phyloP scores from a whole-genome alignment of 2,329 filamentous ascomycete species.

The Leptographium galeiforme region DNA sequence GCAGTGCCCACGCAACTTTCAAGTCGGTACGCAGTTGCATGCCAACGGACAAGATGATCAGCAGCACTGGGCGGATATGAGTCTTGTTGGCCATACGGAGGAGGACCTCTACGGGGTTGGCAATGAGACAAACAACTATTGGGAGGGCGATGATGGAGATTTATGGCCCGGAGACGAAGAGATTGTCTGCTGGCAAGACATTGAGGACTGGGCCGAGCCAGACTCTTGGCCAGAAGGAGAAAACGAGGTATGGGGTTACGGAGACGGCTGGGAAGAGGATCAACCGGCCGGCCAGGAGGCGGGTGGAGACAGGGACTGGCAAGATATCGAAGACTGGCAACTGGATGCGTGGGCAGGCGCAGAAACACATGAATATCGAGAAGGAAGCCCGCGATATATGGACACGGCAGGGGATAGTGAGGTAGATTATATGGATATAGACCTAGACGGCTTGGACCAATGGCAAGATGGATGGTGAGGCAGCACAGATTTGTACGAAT shows the following conservation, averaged over 20 bases:
- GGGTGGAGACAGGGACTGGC: neutral
- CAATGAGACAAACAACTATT: neutral
- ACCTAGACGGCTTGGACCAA: neutral
- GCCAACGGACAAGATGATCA: too few species aligned
- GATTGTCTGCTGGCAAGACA: conserved; percentile 4
- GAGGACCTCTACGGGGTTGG: too few species aligned
- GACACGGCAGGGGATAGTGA: neutral
- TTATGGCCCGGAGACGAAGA: neutral
- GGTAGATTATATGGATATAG: conserved; percentile 1
- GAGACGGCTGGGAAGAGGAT: neutral
- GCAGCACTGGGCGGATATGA: too few species aligned
- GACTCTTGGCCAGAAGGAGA: neutral
- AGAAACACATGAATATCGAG: neutral
- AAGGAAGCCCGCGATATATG: neutral
- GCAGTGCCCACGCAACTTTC: neutral
- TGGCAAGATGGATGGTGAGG: neutral
- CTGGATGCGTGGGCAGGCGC: conserved; percentile 2
- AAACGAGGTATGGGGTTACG: neutral
- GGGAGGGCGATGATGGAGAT: neutral
- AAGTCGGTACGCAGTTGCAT: neutral
- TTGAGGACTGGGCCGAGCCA: conserved; percentile 3
- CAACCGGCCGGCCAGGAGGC: neutral
- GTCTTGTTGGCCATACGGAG: too few species aligned
- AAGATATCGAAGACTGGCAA: conserved; percentile 3
- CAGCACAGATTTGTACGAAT: neutral